phyloP scores from a whole-genome alignment of 148 eudicot species.

The Beta vulgaris region DNA sequence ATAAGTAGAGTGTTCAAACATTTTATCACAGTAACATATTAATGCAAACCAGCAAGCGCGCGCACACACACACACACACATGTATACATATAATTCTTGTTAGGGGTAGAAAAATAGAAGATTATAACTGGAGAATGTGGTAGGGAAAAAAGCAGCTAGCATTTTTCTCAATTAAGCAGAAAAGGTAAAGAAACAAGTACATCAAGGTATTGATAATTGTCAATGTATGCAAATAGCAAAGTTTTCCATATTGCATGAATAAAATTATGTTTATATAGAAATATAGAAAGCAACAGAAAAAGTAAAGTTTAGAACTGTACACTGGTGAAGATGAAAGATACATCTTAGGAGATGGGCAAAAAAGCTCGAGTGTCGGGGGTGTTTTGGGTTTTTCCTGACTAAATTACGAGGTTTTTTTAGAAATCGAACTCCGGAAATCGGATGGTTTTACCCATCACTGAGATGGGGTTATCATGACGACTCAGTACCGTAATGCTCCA shows the following conservation, averaged over 20 bases:
- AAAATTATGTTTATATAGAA: not conserved
- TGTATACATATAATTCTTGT: no score
- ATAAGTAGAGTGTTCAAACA: not conserved
- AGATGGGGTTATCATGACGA: not conserved
- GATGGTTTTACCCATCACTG: not conserved
- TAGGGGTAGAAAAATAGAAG: not conserved
- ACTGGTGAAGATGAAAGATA: no score
- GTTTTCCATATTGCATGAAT: slow-evolving; percentile 3
- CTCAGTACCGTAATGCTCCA: slow-evolving; percentile 7
- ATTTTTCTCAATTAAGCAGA: slow-evolving; percentile 2
- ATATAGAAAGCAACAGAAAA: not conserved
- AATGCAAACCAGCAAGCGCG: slow-evolving; percentile 6
- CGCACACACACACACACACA: no score
- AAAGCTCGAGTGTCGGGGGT: no score
- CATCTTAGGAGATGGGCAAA: no score
- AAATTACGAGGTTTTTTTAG: no score
- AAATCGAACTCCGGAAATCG: not conserved
- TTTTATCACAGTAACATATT: not conserved
- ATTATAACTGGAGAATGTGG: not conserved
- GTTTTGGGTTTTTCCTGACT: not conserved
- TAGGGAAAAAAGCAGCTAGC: not conserved
- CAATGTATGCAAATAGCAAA: slow-evolving; percentile 32
- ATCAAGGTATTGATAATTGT: slow-evolving; percentile 32
- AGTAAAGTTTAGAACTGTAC: no score
- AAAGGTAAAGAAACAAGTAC: slow-evolving; percentile 17